Percentiles rank a stretch among this genome's conserved stretches.
Evolutionary conservation across 495 filamentous ascomycete genomes (phyloP).

Genomic region (Oidiodendron maius): DNA sequence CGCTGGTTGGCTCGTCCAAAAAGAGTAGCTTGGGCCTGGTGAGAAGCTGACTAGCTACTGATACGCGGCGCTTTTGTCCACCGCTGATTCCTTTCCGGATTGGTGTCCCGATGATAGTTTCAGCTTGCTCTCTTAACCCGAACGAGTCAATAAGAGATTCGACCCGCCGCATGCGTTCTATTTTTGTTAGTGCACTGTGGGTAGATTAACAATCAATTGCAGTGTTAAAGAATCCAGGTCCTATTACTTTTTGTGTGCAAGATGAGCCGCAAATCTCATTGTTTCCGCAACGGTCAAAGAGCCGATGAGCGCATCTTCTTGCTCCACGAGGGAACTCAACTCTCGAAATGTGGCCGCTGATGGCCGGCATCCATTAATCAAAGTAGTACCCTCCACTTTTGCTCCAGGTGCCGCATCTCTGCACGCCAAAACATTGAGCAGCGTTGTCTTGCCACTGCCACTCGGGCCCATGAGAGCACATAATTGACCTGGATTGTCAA

Average conservation of each 20-base stretch:
- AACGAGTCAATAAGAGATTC: conserved; percentile 52
- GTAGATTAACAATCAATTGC: conserved; percentile 21
- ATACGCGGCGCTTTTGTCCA: conserved; percentile 73
- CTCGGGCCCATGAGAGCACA: conserved; percentile 73
- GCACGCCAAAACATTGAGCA: conserved; percentile 60
- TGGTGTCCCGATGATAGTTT: conserved; percentile 69
- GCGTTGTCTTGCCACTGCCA: conserved; percentile 72
- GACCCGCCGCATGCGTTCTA: conserved; percentile 47
- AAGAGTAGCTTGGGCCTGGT: conserved; percentile 75
- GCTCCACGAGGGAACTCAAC: conserved; percentile 71
- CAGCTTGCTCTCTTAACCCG: conserved; percentile 55
- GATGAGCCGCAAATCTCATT: conserved; percentile 56
- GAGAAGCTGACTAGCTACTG: conserved; percentile 73
- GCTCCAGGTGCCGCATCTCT: conserved; percentile 28
- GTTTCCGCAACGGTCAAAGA: conserved; percentile 74
- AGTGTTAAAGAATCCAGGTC: background rate
- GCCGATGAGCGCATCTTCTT: conserved; percentile 77
- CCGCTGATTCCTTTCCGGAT: conserved; percentile 74
- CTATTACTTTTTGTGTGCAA: conserved; percentile 24
- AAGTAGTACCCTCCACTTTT: conserved; percentile 40
- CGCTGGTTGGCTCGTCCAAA: conserved; percentile 76
- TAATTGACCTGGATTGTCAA: conserved; percentile 52
- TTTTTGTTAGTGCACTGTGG: conserved; percentile 34
- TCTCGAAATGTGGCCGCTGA: conserved; percentile 34
- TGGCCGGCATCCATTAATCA: conserved; percentile 50